These are phyloP conservation scores for Pichia sp. DNA, from an alignment of 1,139 yeast genomes.

Conservation along the genomic window DNA sequence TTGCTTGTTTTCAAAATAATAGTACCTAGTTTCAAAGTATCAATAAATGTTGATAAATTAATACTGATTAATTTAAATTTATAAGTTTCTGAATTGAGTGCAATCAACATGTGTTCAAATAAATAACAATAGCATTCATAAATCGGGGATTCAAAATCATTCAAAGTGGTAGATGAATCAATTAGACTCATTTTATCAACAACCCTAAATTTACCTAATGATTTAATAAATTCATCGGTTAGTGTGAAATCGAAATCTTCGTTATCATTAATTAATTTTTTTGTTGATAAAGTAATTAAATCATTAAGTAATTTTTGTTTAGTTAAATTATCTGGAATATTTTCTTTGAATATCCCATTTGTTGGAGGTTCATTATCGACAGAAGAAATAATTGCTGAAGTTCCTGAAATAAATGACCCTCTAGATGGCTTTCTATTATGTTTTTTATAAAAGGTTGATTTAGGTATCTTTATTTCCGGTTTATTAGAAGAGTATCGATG, in stretches of 20 bases:
- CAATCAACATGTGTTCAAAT: constrained; percentile 24
- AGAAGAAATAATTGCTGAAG: constrained; percentile 33
- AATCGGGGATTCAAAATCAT: not conserved
- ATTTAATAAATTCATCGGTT: constrained; percentile 19
- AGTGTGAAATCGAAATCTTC: constrained; percentile 12
- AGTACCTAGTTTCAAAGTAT: constrained; percentile 16
- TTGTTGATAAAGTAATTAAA: constrained; percentile 19
- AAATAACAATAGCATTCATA: constrained; percentile 28
- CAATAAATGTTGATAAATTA: constrained; percentile 15
- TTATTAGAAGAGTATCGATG: too few species aligned
- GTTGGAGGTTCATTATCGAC: constrained; percentile 11
- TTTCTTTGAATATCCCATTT: constrained; percentile 16
- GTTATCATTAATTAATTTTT: constrained; percentile 8
- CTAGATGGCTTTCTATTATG: constrained; percentile 29
- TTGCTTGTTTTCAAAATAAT: constrained; percentile 13
- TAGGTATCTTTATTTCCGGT: not conserved
- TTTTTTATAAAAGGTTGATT: constrained; percentile 2
- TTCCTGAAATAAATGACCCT: constrained; percentile 35
- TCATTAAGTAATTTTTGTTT: constrained; percentile 20
- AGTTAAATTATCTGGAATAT: constrained; percentile 12
- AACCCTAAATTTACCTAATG: constrained; percentile 31
- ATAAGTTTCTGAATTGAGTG: constrained; percentile 10
- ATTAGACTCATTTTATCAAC: constrained; percentile 24
- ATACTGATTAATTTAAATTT: constrained; percentile 13
- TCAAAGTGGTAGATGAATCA: too few species aligned